Evolutionary conservation across 1,284 basidiomycete genomes (phyloP).

Genomic region (Ustilago curta): DNA sequence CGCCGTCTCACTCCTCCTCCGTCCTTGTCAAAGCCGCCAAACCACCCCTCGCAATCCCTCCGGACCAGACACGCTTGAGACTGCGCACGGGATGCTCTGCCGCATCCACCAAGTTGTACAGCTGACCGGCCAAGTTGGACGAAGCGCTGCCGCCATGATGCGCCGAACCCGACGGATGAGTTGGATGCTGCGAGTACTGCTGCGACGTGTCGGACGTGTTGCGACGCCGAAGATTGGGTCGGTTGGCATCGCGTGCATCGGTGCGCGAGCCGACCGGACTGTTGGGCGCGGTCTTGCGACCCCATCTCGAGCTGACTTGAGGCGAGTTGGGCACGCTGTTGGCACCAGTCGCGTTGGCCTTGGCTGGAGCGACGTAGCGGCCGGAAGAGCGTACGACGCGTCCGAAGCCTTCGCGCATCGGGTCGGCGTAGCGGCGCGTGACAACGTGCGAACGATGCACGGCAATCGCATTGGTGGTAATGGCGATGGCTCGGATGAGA

Average conservation of each 20-base stretch:
- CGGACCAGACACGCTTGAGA: slow-evolving; percentile 55
- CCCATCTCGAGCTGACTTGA: slow-evolving; percentile 37
- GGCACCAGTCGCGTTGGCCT: background rate
- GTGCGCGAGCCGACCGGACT: slow-evolving; percentile 32
- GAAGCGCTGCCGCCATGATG: slow-evolving; percentile 11
- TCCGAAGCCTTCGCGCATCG: slow-evolving; percentile 59
- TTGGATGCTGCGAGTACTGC: slow-evolving; percentile 6
- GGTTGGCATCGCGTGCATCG: background rate
- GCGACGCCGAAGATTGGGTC: slow-evolving; percentile 25
- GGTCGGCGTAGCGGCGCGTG: slow-evolving; percentile 65
- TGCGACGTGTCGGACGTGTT: slow-evolving; percentile 28
- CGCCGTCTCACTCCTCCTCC: slow-evolving; percentile 33
- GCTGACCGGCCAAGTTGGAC: slow-evolving; percentile 38
- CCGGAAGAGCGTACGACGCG: slow-evolving; percentile 55
- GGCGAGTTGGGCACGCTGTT: slow-evolving; percentile 27
- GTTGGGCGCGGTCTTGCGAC: slow-evolving; percentile 46
- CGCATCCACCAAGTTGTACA: slow-evolving; percentile 49
- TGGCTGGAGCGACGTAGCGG: slow-evolving; percentile 16
- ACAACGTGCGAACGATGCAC: slow-evolving; percentile 63
- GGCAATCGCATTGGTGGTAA: slow-evolving; percentile 63
- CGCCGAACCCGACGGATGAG: background rate
- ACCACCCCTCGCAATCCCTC: slow-evolving; percentile 51
- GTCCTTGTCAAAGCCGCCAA: slow-evolving; percentile 49
- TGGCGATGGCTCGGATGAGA: slow-evolving; percentile 64
- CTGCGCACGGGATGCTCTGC: slow-evolving; percentile 56